Conservation (phyloP, 2,329 filamentous ascomycete species). For the Emericellopsis atlantica region DNA sequence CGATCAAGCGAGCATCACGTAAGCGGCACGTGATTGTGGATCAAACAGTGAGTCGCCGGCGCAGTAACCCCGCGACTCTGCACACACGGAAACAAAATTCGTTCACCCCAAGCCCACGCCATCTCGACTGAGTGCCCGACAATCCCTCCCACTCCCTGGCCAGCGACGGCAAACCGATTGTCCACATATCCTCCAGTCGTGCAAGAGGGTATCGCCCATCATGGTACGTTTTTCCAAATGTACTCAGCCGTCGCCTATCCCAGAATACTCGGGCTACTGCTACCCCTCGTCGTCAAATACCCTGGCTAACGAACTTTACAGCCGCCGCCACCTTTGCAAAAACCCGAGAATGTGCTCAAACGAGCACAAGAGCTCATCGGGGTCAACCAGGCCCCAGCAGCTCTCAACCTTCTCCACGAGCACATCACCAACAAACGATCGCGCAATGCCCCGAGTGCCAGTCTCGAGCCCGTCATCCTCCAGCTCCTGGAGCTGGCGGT, state of each 20-base stretch:
- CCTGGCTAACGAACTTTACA: slow-evolving; percentile 17
- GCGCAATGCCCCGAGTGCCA: slow-evolving; percentile 91
- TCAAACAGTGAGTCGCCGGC: too few species aligned
- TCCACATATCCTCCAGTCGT: slow-evolving; percentile 21
- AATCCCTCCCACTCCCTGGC: slow-evolving; percentile 16
- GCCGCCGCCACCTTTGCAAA: slow-evolving; percentile 94
- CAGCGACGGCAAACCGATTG: slow-evolving; percentile 23
- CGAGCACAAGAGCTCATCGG: slow-evolving; percentile 97
- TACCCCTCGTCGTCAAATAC: slow-evolving; percentile 1
- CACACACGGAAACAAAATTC: slow-evolving; percentile 23
- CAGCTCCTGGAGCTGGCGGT: slow-evolving; percentile 94
- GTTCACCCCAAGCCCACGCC: too few species aligned
- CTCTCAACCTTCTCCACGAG: slow-evolving; percentile 91
- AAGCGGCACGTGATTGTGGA: too few species aligned
- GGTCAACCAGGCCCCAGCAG: slow-evolving; percentile 84
- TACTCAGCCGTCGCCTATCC: too few species aligned
- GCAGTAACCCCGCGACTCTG: slow-evolving; percentile 23
- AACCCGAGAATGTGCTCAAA: slow-evolving; percentile 98
- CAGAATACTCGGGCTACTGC: neutral
- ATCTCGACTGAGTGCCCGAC: slow-evolving; percentile 1
- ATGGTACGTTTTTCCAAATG: slow-evolving; percentile 23
- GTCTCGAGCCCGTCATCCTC: slow-evolving; percentile 96
- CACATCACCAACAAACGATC: slow-evolving; percentile 98
- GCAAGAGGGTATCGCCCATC: slow-evolving; percentile 38
- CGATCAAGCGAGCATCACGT: too few species aligned